Base-by-base conservation (phyloP, 306 rosid genomes). In the Pueraria montana region DNA sequence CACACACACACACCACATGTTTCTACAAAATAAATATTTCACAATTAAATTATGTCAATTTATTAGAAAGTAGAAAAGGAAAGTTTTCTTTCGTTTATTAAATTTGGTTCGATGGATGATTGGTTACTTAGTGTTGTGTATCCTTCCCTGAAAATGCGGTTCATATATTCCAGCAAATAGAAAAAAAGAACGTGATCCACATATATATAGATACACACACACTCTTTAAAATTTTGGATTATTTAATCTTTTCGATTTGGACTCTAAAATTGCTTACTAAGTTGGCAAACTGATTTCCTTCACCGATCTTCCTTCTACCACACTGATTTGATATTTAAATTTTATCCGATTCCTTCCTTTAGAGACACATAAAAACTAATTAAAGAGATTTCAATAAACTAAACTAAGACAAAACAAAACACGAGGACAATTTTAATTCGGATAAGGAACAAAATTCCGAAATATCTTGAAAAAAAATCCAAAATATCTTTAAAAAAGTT, bases 201-300 rank as follows among this genome's bases (percentile, higher is more conserved):
- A 36, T n/a, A 18, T 63, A 36, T 36, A 66, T 1, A 10, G 12
- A 66, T 3, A 23, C 3, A 18, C 4, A 61, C 14, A 16, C 20
- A 27, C 14, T 46, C n/a, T n/a, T 45, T 43, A 8, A 63, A 46
- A 7, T 64, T 72, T 81, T 34, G 63, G 67, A 56, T 59, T 43
- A 24, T 43, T 55, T 82, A 45, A 21, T 21, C 14, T 34, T 76
- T 58, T 27, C 0, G 5, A 12, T 45, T 76, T 69, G 65, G 38
- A 24, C 16, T 65, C 46, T 18, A 18, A 43, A 50, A 55, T 82
- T 74, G 66, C 58, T 83, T 69, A 34, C 26, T 45, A 18, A 36
- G 62, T 26, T 53, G 63, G 63, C 27, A 43, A 63, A 11, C 58
- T 30, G 49, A 61, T 53, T 82, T 52, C 38, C 77, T 82, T 75